These are phyloP conservation scores for Candida mesenterica DNA, from an alignment of 1,139 yeast species.

Conservation along the genomic window DNA sequence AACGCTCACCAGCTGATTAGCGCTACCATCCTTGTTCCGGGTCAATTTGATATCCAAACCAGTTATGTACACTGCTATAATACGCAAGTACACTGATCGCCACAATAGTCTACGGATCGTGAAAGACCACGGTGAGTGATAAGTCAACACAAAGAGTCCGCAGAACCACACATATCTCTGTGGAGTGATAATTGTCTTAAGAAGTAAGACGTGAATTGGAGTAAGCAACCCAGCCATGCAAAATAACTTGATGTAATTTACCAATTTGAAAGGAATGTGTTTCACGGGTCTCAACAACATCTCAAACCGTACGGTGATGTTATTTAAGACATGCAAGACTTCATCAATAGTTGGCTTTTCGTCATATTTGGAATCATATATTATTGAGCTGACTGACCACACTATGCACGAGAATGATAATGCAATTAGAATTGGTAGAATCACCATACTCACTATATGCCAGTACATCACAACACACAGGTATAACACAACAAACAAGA, in stretches of 20 bases:
- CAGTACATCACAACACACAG: slow-evolving; percentile 47
- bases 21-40: slow-evolving; percentile 16
- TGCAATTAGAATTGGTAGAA: slow-evolving; percentile 40
- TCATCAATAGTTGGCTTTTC: slow-evolving; percentile 60
- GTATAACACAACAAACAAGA: slow-evolving; percentile 40
- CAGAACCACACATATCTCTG: slow-evolving; percentile 34
- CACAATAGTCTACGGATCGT: slow-evolving; percentile 51
- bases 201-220: slow-evolving; percentile 45
- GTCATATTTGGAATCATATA: slow-evolving; percentile 41
- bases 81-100: slow-evolving; percentile 51
- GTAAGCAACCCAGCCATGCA: slow-evolving; percentile 37
- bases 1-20: slow-evolving; percentile 18
- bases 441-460: slow-evolving; percentile 32
- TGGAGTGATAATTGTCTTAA: slow-evolving; percentile 36
- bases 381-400: slow-evolving; percentile 47
- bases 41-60: slow-evolving; percentile 41
- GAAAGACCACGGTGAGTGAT: slow-evolving; percentile 54
- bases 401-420: slow-evolving; percentile 37
- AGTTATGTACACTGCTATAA: slow-evolving; percentile 41
- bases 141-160: slow-evolving; percentile 45
- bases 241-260: slow-evolving; percentile 31
- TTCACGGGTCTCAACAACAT: slow-evolving; percentile 43
- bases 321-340: slow-evolving; percentile 50
- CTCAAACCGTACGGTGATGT: slow-evolving; percentile 47
- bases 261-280: slow-evolving; percentile 26